Evolutionary conservation across 495 filamentous ascomycete species (phyloP), one percentile per base, ranked within the genome.

Genomic region (Penicillium waksmanii): DNA sequence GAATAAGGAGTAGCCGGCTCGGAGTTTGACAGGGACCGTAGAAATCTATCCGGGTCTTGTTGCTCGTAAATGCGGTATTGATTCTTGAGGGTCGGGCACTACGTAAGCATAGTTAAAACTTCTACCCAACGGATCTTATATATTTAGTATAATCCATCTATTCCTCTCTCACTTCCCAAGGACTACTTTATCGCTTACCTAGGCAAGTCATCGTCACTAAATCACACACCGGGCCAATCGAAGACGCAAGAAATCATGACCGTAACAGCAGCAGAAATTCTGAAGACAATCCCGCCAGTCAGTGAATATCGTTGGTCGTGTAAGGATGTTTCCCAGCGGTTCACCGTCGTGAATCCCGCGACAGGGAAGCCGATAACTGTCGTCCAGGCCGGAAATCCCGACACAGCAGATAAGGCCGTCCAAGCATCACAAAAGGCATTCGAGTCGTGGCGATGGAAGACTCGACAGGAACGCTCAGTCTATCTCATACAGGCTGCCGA

Each of bases 401-500:
- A 33, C n/a, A 60, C 51, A n/a, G 38, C 51, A 51, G 25, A 60
- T 17, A 27, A 21, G 18, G 57, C 57, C 15, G 15, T 60, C 38
- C 33, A 55, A 38, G 57, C 57, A 19, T 54, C 57, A 33, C 57
- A 60, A 38, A 52, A 40, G 31, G 57, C 57, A 10, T 60, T 56
- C 19, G 13, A 54, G 23, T 17, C 12, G 12, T 60, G 57, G 57
- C 47, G 46, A 54, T 34, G 42, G 40, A 35, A 52, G 12, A 18
- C 51, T n/a, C 51, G 51, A 10, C 25, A 21, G n/a, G 57, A 60
- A n/a, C 48, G 57, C 11, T 47, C 51, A 21, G n/a, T 34, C 12
- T 27, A 57, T 10, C 52, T 67, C 38, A 23, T 65, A 31, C 31
- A 42, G 27, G 65, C 55, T 51, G 63, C 64, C 10, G 57, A 61